phyloP scores from a whole-genome alignment of 176 grass and related monocot species.

The Coix lacrymajobi region DNA sequence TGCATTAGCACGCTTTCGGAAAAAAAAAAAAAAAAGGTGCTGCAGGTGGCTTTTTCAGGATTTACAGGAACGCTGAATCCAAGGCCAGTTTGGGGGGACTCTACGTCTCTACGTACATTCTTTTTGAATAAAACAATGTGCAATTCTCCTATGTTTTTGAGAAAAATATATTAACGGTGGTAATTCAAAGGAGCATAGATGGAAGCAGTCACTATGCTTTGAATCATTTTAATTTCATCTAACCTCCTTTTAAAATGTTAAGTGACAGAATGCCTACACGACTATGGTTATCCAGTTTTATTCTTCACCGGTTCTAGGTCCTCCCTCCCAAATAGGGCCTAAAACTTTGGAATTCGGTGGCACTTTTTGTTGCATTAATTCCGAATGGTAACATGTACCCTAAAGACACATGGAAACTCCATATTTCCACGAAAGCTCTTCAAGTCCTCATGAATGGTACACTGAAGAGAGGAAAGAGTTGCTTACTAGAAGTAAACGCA shows the following conservation, averaged over 20 bases:
- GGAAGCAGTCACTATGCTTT: neutral
- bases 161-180: neutral
- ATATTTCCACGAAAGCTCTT: neutral
- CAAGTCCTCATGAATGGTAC: neutral
- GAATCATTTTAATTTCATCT: neutral
- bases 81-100: neutral
- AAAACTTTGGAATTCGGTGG: neutral
- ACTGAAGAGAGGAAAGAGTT: conserved; percentile 8
- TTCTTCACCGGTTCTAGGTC: neutral
- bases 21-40: too few species aligned
- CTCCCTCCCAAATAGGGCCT: neutral
- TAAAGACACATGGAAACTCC: neutral
- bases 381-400: neutral
- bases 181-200: neutral
- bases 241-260: neutral
- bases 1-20: too few species aligned
- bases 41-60: neutral
- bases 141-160: neutral
- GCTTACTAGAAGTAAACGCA: neutral
- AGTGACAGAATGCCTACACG: neutral
- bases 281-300: neutral
- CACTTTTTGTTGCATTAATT: neutral
- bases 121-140: neutral
- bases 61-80: neutral
- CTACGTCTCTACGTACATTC: neutral